A percentile compares a stretch with the other conserved stretches of the same genome.
Conservation (phyloP, 75 land plant genomes). For the Chamaecyparis obtusa region DNA sequence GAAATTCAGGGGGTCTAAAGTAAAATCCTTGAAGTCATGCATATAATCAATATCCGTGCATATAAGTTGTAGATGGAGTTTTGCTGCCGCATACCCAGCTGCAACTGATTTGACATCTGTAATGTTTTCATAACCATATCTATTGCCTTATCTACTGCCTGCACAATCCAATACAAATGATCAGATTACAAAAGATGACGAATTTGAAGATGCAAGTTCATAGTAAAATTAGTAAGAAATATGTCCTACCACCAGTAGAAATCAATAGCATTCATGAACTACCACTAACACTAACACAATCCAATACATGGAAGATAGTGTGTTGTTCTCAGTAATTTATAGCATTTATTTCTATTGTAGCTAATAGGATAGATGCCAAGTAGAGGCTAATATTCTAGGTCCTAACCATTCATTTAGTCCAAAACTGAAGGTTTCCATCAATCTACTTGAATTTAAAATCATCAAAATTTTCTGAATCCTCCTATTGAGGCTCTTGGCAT, state of each 20-base stretch:
- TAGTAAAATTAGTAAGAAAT: not conserved
- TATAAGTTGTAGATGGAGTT: slow-evolving; percentile 73
- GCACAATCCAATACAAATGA: not conserved
- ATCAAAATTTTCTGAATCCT: not conserved
- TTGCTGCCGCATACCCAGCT: slow-evolving; percentile 48
- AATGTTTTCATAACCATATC: slow-evolving; percentile 65
- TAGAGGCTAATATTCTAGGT: not conserved
- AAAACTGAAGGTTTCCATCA: too few species aligned
- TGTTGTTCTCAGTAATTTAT: too few species aligned
- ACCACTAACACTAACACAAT: too few species aligned
- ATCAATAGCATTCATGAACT: too few species aligned
- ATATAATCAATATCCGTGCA: slow-evolving; percentile 90
- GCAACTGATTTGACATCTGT: slow-evolving; percentile 46
- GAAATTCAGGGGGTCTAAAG: too few species aligned
- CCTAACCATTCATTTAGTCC: not conserved
- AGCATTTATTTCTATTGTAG: too few species aligned
- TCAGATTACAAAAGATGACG: not conserved
- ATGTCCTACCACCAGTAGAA: not conserved
- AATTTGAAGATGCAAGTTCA: not conserved
- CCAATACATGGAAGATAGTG: too few species aligned
- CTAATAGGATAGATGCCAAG: too few species aligned
- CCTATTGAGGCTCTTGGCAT: not conserved
- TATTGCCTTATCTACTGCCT: slow-evolving; percentile 80
- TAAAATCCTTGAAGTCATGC: slow-evolving; percentile 76
- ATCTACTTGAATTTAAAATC: not conserved